Base-by-base conservation (phyloP, 495 filamentous ascomycete genomes). In the Massariosphaeria phaeospora region DNA sequence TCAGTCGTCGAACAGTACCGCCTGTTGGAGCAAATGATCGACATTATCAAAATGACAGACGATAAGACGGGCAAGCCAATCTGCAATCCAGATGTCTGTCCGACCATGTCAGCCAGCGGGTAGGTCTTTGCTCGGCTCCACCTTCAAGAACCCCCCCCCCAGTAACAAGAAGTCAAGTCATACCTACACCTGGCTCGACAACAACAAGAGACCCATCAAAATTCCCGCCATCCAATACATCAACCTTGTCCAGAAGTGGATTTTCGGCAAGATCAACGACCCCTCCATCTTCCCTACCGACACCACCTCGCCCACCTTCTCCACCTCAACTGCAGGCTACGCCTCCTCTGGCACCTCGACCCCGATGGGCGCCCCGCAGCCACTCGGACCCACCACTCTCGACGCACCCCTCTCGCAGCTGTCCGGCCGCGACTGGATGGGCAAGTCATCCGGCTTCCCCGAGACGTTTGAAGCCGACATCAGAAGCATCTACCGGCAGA, bases 401-500 rank as follows among this genome's bases (percentile, higher is more conserved):
- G 73, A 68, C 44, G 41, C 72, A 10, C 67, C 79, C 1, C 64
- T 79, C n/a, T 71, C 73, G n/a, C 61, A 67, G 29, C 69, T 78
- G 30, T 59, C 73, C 27, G 73, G 75, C 17, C 70, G 69, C 40
- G 81, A 87, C 41, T 96, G 88, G 88, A 73, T 94, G 48, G 91
- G 91, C 56, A 91, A 91, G 72, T 78, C 82, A 30, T 88, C 84
- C 58, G 89, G 90, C 17, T 96, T 96, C 70, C 91, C 89, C 12
- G 81, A 84, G 62, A 83, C 84, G 21, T 94, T 94, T 68, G 79
- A 89, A 63, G 79, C 84, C 59, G 88, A 95, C 61, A 87, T 86
- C 73, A 84, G 88, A 70, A 89, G 83, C 55, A 91, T 95, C 63
- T 94, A 91, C 78, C 84, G 90, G 59, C 91, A 96, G 72, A 96